phyloP scores from a whole-genome alignment of 805 yeast species.

The Barnettozyma siamensis region DNA sequence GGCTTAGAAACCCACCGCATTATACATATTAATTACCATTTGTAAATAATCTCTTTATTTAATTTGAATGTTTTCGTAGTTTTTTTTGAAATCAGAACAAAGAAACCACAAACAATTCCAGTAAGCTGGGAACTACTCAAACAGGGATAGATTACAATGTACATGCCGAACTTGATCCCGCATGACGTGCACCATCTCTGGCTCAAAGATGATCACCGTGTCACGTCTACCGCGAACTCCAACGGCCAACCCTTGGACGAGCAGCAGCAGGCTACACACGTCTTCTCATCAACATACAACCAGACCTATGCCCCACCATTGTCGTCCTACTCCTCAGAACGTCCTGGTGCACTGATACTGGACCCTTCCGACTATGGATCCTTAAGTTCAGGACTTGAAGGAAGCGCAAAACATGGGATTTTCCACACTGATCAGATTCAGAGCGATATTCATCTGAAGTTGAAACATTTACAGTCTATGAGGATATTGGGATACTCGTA shows the following conservation, averaged over 20 bases:
- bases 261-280: too few species aligned
- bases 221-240: too few species aligned
- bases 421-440: conserved; percentile 6
- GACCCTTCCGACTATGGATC: too few species aligned
- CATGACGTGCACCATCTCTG: conserved; percentile 42
- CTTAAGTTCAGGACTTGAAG: not conserved
- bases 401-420: not conserved
- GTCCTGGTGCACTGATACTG: conserved; percentile 28
- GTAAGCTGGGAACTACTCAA: not conserved
- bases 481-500: conserved; percentile 42
- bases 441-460: conserved; percentile 10
- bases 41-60: not conserved
- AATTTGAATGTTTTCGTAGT: too few species aligned
- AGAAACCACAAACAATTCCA: not conserved
- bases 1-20: too few species aligned
- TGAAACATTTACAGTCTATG: conserved; percentile 26
- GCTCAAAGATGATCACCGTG: conserved; percentile 22
- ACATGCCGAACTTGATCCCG: conserved; percentile 41
- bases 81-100: too few species aligned
- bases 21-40: too few species aligned
- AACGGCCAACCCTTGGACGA: not conserved
- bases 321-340: conserved; percentile 47
- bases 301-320: conserved; percentile 44
- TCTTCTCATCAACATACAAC: too few species aligned
- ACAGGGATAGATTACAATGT: too few species aligned